Base-by-base conservation (phyloP, 2,329 filamentous ascomycete genomes). In the Dactylellina sp. region DNA sequence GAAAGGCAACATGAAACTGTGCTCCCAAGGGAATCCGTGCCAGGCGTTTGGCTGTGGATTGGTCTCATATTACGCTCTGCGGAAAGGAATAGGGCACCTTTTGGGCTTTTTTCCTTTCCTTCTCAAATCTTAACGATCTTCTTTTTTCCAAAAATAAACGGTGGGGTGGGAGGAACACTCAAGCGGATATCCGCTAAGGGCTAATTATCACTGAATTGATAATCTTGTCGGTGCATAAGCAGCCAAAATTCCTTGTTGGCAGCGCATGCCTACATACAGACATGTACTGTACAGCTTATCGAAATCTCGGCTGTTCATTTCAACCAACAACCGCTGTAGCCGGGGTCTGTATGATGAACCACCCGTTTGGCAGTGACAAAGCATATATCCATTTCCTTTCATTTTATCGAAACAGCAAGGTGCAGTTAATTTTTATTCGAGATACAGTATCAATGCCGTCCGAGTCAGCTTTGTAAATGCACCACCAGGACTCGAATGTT, bases 11-110 rank as follows among this genome's bases (percentile, higher is more conserved):
- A 59, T 64, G 66, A 60, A 72, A 72, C 59, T 57, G 59, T 42
- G 18, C 44, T 42, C 44, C 25, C 14, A 66, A 66, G 42, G 57
- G 20, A 40, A 1, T n/a, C n/a, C n/a, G n/a, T n/a, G 40, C 37
- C n/a, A 47, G 44, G 7, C 39, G 14, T 44, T 70, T 50, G 39
- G 39, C 18, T 37, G 32, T 32, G 20, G 40, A 24, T 11, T 37
- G 46, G 52, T 55, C 59, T 64, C 66, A 57, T 39, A 71, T 71
- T 71, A 57, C 66, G 66, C 59, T 72, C 46, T 60, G 59, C 52
- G 66, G 66, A 72, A 72, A 52, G 56, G 56, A 46, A n/a, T n/a
- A 28, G 16, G 37, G 25, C 59, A 20, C 37, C 28, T 9, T 32
- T 32, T 32, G 20, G 11, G 16, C 16, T 22, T 53, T 16, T 6